Percentiles rank a stretch among this genome's conserved stretches.
Conservation (phyloP, 1,284 basidiomycete genomes). For the Irpex sp. region DNA sequence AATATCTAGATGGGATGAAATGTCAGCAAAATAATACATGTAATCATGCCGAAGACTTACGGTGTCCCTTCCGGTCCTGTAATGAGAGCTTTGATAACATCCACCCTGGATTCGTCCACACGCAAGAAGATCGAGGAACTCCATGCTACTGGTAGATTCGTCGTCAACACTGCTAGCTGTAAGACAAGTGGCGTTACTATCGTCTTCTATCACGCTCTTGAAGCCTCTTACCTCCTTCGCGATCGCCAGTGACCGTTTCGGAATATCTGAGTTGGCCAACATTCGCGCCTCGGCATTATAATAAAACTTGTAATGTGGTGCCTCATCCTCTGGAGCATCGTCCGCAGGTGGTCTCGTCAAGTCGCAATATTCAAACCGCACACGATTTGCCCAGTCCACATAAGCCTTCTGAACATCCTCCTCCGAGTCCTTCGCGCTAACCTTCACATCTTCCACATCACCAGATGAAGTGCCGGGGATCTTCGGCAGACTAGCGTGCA, state of each 20-base stretch:
- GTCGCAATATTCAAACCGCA: slow-evolving; percentile 86
- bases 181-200: slow-evolving; percentile 2
- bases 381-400: slow-evolving; percentile 73
- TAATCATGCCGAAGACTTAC: slow-evolving; percentile 40
- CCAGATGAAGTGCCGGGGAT: slow-evolving; percentile 43
- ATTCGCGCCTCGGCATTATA: slow-evolving; percentile 76
- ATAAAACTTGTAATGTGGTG: slow-evolving; percentile 72
- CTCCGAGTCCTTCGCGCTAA: slow-evolving; percentile 53
- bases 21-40: not conserved
- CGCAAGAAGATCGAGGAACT: slow-evolving; percentile 85
- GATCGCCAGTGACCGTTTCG: slow-evolving; percentile 84
- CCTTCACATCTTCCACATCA: slow-evolving; percentile 28
- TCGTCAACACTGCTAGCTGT: slow-evolving; percentile 84
- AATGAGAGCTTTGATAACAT: slow-evolving; percentile 86
- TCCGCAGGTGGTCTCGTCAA: slow-evolving; percentile 44
- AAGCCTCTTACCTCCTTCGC: slow-evolving; percentile 72
- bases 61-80: slow-evolving; percentile 89
- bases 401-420: slow-evolving; percentile 68
- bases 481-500: slow-evolving; percentile 71
- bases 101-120: slow-evolving; percentile 83
- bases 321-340: slow-evolving; percentile 40
- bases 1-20: slow-evolving; percentile 45
- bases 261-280: slow-evolving; percentile 74
- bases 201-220: slow-evolving; percentile 6
- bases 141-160: slow-evolving; percentile 85